Conservation (phyloP, 345 rosid species). For the Leavenworthia alabamica region DNA sequence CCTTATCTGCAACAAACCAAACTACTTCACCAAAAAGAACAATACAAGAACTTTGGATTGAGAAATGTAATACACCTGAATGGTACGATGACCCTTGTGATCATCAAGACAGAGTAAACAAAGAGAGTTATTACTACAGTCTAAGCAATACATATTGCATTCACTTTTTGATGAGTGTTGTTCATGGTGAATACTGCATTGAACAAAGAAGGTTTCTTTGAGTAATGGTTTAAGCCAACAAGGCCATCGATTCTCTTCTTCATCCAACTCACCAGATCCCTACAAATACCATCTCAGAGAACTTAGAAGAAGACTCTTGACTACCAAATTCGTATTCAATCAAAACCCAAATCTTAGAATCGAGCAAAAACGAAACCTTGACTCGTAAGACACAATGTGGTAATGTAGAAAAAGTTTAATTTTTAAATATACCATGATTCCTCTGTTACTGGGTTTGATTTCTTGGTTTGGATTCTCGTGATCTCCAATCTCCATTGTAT, state of each 20-base stretch:
- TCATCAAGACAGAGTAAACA: conserved; percentile 61
- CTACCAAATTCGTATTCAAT: neutral
- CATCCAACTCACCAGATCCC: conserved; percentile 22
- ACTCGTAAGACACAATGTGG: neutral
- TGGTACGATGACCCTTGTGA: conserved; percentile 67
- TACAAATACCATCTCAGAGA: conserved; percentile 1
- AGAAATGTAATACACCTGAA: conserved; percentile 50
- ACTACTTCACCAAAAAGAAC: neutral
- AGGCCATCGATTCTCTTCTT: conserved; percentile 65
- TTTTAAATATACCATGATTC: conserved; percentile 44
- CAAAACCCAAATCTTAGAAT: conserved; percentile 19
- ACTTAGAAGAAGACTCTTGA: neutral
- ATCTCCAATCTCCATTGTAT: conserved; percentile 77
- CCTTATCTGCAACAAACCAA: conserved; percentile 54
- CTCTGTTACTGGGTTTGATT: conserved; percentile 57
- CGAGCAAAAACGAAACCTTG: neutral
- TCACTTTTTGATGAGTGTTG: conserved; percentile 83
- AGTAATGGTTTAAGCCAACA: conserved; percentile 76
- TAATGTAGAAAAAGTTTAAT: neutral
- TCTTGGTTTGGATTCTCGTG: conserved; percentile 59
- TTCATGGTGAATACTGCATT: conserved; percentile 56
- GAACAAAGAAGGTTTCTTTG: conserved; percentile 62
- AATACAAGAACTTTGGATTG: neutral
- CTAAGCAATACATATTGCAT: conserved; percentile 95
- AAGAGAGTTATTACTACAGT: conserved; percentile 66